Conservation (phyloP, 2,329 filamentous ascomycete species). For the Diaporthe ampelina region DNA sequence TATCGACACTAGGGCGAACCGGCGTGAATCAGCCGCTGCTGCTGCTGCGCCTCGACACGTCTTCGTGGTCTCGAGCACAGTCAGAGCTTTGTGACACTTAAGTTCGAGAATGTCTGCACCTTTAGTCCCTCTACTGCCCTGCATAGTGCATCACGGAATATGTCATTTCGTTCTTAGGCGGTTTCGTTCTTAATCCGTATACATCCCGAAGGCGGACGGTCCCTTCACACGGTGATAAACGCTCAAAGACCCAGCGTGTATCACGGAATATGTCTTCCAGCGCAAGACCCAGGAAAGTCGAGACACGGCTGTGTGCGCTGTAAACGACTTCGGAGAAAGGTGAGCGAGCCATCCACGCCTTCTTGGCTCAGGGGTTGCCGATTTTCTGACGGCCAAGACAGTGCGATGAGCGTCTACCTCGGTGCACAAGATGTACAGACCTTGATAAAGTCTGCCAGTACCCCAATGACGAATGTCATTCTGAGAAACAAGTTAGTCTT, state of each 20-base stretch:
- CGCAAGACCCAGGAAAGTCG: conserved; percentile 4
- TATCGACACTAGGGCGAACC: neutral
- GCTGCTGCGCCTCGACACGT: conserved; percentile 23
- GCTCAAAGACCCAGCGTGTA: neutral
- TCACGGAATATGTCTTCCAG: neutral
- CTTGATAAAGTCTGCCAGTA: conserved; percentile 64
- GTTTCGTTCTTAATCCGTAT: no score
- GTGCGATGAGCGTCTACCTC: conserved; percentile 64
- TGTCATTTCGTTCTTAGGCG: neutral
- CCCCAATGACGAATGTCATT: conserved; percentile 45
- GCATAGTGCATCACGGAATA: neutral
- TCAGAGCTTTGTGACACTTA: neutral
- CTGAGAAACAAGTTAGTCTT: neutral
- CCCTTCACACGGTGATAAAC: no score
- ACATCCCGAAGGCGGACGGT: no score
- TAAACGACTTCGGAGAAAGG: conserved; percentile 36
- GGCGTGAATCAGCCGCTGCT: neutral
- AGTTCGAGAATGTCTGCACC: neutral
- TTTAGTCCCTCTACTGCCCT: neutral
- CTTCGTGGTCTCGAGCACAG: neutral
- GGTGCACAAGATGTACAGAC: conserved; percentile 61
- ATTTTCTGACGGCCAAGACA: conserved; percentile 12
- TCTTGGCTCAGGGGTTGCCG: neutral
- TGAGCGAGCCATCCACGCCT: neutral
- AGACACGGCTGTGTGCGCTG: conserved; percentile 34